Conservation (phyloP, 1,284 basidiomycete species). For the Cutaneotrichosporon dermatis region DNA sequence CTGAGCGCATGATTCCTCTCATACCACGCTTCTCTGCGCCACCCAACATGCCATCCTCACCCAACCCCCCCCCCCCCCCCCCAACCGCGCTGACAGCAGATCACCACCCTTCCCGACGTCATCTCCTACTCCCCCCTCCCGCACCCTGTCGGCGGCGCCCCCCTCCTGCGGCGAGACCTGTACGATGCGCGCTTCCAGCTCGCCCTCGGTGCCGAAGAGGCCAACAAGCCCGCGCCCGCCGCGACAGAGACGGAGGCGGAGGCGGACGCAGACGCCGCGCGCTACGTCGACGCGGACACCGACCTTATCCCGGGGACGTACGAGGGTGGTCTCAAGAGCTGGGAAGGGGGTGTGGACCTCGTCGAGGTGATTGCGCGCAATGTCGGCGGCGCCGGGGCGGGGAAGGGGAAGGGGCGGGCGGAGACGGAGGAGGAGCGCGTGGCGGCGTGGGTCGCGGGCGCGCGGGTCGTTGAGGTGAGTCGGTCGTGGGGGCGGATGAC, state of each 20-base stretch:
- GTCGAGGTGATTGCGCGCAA: slow-evolving; percentile 50
- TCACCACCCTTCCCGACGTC: slow-evolving; percentile 38
- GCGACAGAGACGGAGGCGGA: too few relatives aligned
- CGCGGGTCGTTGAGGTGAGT: slow-evolving; percentile 62
- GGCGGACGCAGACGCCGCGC: slow-evolving; percentile 15
- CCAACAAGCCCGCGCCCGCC: too few relatives aligned
- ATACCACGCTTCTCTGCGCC: too few relatives aligned
- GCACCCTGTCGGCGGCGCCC: slow-evolving; percentile 19
- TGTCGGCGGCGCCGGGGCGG: slow-evolving; percentile 35
- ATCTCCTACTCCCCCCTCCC: slow-evolving; percentile 43
- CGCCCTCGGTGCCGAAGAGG: slow-evolving; percentile 47
- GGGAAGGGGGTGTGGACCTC: slow-evolving; percentile 92
- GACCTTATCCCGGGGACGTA: slow-evolving; percentile 90
- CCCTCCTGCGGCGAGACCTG: slow-evolving; percentile 67
- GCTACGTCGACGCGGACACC: slow-evolving; percentile 71
- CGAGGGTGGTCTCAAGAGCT: slow-evolving; percentile 95
- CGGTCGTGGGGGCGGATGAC: neutral
- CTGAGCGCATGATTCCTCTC: too few relatives aligned
- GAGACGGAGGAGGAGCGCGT: slow-evolving; percentile 11
- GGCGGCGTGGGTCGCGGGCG: slow-evolving; percentile 48
- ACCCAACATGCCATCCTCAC: too few relatives aligned
- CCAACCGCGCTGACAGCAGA: slow-evolving; percentile 17
- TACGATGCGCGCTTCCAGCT: slow-evolving; percentile 93
- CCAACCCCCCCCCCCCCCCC: neutral
- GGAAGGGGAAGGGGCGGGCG: neutral